A percentile compares a stretch with the other conserved stretches of the same genome.
Conservation (phyloP, 2,329 filamentous ascomycete species). For the Fusarium coicis region DNA sequence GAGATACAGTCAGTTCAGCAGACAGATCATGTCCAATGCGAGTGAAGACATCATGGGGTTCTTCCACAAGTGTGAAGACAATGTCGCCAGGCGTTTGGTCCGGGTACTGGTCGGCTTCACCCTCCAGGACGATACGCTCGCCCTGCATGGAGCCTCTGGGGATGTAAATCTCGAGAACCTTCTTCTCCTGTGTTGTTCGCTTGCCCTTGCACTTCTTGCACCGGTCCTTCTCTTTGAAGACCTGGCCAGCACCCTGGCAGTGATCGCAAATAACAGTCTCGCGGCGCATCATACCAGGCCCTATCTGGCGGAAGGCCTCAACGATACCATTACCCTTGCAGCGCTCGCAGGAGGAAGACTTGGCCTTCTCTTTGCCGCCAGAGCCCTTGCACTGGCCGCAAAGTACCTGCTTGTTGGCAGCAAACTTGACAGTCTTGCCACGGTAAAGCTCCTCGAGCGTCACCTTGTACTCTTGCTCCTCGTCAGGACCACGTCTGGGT, state of each 20-base stretch:
- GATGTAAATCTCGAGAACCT: slow-evolving; percentile 96
- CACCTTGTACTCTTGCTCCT: slow-evolving; percentile 92
- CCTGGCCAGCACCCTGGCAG: slow-evolving; percentile 85
- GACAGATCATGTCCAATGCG: slow-evolving; percentile 86
- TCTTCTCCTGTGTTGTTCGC: slow-evolving; percentile 86
- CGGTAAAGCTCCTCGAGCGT: slow-evolving; percentile 96
- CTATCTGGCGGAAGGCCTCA: slow-evolving; percentile 83
- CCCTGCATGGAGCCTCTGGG: slow-evolving; percentile 87
- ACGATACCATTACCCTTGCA: slow-evolving; percentile 85
- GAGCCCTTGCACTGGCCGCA: slow-evolving; percentile 88
- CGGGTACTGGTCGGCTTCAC: slow-evolving; percentile 92
- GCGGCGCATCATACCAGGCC: slow-evolving; percentile 86
- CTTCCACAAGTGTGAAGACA: slow-evolving; percentile 86
- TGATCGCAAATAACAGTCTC: slow-evolving; percentile 82
- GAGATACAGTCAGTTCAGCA: slow-evolving; percentile 81
- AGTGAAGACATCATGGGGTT: slow-evolving; percentile 82
- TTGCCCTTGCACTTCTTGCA: slow-evolving; percentile 99
- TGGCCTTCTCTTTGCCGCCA: slow-evolving; percentile 92
- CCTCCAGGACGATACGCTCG: slow-evolving; percentile 88
- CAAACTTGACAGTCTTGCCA: slow-evolving; percentile 97
- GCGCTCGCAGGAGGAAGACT: slow-evolving; percentile 81
- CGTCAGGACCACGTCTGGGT: slow-evolving; percentile 79
- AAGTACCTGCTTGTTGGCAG: slow-evolving; percentile 92
- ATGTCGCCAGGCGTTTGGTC: slow-evolving; percentile 93
- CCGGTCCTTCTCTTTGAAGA: slow-evolving; percentile 95